Conservation (phyloP, 371 early-diverging fungal species). For the Mortierella polycephala region DNA sequence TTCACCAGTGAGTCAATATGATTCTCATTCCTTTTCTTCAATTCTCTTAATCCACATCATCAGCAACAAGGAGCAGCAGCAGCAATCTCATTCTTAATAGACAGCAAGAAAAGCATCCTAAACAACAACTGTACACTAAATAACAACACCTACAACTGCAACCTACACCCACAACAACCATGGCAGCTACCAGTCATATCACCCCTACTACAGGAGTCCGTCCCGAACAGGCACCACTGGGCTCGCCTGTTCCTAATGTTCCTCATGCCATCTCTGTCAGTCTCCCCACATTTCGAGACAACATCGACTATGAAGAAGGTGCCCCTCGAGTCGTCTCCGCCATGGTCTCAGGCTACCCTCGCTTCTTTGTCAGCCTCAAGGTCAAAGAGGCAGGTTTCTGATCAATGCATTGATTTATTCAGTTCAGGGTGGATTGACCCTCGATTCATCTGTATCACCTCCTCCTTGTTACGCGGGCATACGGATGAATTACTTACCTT, state of each 20-base stretch:
- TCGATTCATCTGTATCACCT: too few relatives aligned
- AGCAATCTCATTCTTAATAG: too few relatives aligned
- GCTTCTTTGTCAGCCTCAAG: conserved; percentile 85
- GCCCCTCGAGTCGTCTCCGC: conserved; percentile 74
- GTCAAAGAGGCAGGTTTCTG: conserved; percentile 72
- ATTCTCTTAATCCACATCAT: neutral
- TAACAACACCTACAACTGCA: too few relatives aligned
- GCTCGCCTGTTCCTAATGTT: conserved; percentile 64
- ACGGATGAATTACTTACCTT: too few relatives aligned
- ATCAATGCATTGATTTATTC: too few relatives aligned
- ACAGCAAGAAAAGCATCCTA: too few relatives aligned
- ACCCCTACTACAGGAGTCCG: conserved; percentile 31
- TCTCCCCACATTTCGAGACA: conserved; percentile 92
- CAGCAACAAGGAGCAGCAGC: neutral
- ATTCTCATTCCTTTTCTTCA: conserved; percentile 2
- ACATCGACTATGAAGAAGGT: conserved; percentile 93
- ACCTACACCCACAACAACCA: neutral
- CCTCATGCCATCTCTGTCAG: conserved; percentile 93
- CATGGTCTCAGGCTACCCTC: conserved; percentile 92
- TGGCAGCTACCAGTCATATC: conserved; percentile 28
- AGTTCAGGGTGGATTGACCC: too few relatives aligned
- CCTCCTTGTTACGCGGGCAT: neutral
- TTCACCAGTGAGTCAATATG: conserved; percentile 29
- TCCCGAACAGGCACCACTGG: conserved; percentile 47
- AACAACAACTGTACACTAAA: neutral